Evolutionary conservation across 768 basidiomycete genomes (phyloP).

Genomic region (Auricularia sp.): DNA sequence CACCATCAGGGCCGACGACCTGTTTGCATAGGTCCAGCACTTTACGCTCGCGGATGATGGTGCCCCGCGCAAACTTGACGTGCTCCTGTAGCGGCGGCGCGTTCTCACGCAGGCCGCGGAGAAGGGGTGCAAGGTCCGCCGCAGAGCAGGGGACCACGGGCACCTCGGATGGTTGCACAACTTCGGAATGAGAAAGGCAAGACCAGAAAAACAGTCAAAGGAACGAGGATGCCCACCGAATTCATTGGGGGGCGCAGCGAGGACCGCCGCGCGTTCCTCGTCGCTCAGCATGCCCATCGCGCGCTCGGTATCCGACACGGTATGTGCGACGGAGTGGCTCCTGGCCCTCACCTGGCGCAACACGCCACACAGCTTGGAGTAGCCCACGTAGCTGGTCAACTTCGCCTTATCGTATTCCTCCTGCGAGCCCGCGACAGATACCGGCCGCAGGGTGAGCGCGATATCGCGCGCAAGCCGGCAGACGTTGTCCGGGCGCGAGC

Average conservation of each 20-base stretch:
- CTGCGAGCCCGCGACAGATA: not conserved
- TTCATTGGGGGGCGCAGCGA: not conserved
- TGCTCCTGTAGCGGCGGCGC: slow-evolving; percentile 8
- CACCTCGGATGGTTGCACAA: slow-evolving; percentile 7
- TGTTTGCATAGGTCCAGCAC: slow-evolving; percentile 10
- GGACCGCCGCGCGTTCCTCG: not conserved
- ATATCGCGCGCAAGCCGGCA: not conserved
- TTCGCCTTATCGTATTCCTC: not conserved
- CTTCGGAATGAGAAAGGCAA: not conserved
- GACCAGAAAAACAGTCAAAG: not conserved
- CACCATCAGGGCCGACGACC: slow-evolving; percentile 9
- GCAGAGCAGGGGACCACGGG: slow-evolving; percentile 10
- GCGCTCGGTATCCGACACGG: not conserved
- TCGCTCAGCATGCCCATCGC: not conserved
- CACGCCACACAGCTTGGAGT: not conserved
- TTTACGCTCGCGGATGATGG: slow-evolving; percentile 10
- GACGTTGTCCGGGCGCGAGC: not conserved
- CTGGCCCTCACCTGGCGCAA: not conserved
- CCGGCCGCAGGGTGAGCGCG: not conserved
- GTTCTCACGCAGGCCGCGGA: slow-evolving; percentile 8
- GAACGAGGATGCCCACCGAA: not conserved
- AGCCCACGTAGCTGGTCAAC: not conserved
- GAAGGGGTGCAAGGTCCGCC: slow-evolving; percentile 6
- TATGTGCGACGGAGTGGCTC: not conserved
- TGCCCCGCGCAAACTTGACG: slow-evolving; percentile 8